Conservation (phyloP, 176 grass and related monocot species). For the Zoysia pacifica region DNA sequence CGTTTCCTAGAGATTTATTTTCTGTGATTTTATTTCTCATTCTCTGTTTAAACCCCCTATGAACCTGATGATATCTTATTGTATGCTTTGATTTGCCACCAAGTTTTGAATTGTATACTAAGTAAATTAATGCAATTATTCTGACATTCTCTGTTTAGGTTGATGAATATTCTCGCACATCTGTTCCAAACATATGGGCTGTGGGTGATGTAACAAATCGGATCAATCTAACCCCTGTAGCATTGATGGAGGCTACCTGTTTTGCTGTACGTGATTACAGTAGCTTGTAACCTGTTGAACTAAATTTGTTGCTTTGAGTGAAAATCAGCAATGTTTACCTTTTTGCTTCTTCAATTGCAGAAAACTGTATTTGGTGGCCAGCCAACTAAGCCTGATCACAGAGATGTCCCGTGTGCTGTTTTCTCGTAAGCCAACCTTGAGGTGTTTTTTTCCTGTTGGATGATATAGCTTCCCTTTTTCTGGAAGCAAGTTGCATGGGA, state of each 20-base stretch:
- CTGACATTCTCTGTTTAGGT: slow-evolving; percentile 53
- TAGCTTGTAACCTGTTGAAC: background rate
- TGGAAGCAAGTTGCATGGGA: background rate
- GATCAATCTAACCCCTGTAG: slow-evolving; percentile 94
- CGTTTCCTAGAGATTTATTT: background rate
- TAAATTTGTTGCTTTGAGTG: slow-evolving; percentile 24
- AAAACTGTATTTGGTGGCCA: slow-evolving; percentile 97
- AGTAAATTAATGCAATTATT: slow-evolving; percentile 27
- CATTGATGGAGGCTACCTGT: slow-evolving; percentile 96
- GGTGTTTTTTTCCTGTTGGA: background rate
- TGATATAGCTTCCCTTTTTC: slow-evolving; percentile 9
- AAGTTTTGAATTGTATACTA: slow-evolving; percentile 18
- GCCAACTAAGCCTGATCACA: slow-evolving; percentile 80
- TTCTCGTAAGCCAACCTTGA: slow-evolving; percentile 63
- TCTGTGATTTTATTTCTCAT: slow-evolving; percentile 8
- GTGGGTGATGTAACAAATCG: slow-evolving; percentile 97
- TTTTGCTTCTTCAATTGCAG: slow-evolving; percentile 44
- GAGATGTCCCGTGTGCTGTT: slow-evolving; percentile 88
- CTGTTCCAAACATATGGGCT: slow-evolving; percentile 86
- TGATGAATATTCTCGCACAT: slow-evolving; percentile 83
- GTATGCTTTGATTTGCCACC: background rate
- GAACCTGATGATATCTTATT: background rate
- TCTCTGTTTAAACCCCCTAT: slow-evolving; percentile 6
- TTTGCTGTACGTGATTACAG: slow-evolving; percentile 73
- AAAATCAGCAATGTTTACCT: slow-evolving; percentile 20